These are phyloP conservation scores for Staphylotrichum tortipilum DNA, from an alignment of 495 filamentous ascomycete species.

Conservation along the genomic window DNA sequence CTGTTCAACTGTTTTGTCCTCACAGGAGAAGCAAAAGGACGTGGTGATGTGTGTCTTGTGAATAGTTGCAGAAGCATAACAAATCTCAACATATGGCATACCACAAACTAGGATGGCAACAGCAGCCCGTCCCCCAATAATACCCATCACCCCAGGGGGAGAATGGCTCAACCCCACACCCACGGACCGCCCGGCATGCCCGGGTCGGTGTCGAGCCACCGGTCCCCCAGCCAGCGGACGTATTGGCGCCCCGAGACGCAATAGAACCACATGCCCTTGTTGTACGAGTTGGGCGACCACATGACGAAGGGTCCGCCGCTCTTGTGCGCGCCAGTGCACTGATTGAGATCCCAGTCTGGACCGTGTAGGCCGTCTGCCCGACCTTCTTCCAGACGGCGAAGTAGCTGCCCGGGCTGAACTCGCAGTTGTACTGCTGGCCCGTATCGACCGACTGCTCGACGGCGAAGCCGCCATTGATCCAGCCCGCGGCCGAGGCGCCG, in stretches of 20 bases:
- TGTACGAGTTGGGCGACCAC: constrained; percentile 2
- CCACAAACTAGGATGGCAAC: no score
- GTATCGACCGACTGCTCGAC: not conserved
- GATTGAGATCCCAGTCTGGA: not conserved
- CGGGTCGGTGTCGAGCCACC: no score
- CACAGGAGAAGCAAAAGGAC: no score
- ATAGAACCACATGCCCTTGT: not conserved
- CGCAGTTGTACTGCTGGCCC: not conserved
- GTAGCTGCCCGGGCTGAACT: not conserved
- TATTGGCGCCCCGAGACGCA: not conserved
- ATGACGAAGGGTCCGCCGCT: not conserved
- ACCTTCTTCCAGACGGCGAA: not conserved
- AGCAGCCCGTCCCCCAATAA: no score
- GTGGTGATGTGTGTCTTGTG: no score
- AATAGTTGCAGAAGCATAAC: no score
- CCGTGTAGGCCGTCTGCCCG: constrained; percentile 2
- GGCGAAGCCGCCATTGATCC: constrained; percentile 7
- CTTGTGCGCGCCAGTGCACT: not conserved
- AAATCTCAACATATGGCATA: no score
- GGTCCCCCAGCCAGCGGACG: no score
- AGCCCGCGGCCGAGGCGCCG: not conserved
- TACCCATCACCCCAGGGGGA: no score
- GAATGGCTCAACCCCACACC: no score
- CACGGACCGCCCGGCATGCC: no score
- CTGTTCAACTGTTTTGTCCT: no score